Percentiles rank a stretch among this genome's conserved stretches.
These are phyloP conservation scores for Kodamaea sp. DNA, from an alignment of 1,139 yeast species.

Conservation along the genomic window DNA sequence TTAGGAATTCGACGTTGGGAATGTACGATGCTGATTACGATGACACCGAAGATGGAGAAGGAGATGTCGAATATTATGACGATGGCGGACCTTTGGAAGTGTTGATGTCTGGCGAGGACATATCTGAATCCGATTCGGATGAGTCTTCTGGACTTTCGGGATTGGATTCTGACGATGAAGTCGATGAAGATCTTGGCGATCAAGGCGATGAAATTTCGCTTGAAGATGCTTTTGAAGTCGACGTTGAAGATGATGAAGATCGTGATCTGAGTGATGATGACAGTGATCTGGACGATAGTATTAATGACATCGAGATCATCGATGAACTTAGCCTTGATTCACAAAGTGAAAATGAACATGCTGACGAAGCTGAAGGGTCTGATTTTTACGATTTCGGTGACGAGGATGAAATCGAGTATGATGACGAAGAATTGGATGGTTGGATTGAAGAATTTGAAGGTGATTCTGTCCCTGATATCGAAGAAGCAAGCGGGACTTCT, in stretches of 20 bases:
- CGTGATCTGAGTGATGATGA: slow-evolving; percentile 19
- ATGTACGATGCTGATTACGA: slow-evolving; percentile 88
- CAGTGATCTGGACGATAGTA: slow-evolving; percentile 18
- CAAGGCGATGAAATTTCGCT: slow-evolving; percentile 19
- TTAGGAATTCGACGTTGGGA: slow-evolving; percentile 84
- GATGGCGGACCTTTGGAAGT: slow-evolving; percentile 35
- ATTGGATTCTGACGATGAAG: slow-evolving; percentile 22
- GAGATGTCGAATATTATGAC: slow-evolving; percentile 26
- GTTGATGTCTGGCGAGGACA: slow-evolving; percentile 34
- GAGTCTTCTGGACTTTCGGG: slow-evolving; percentile 25
- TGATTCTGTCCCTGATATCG: slow-evolving; percentile 10
- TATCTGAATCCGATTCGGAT: slow-evolving; percentile 20
- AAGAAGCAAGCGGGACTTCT: slow-evolving; percentile 6
- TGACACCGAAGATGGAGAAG: slow-evolving; percentile 46
- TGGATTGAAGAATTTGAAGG: slow-evolving; percentile 43
- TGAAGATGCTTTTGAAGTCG: slow-evolving; percentile 23
- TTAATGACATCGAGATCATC: slow-evolving; percentile 38
- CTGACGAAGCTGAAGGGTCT: slow-evolving; percentile 32
- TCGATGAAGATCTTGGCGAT: slow-evolving; percentile 24
- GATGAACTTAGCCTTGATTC: slow-evolving; percentile 39
- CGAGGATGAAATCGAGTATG: slow-evolving; percentile 30
- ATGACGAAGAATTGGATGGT: slow-evolving; percentile 41
- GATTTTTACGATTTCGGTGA: slow-evolving; percentile 31
- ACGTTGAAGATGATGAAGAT: slow-evolving; percentile 18
- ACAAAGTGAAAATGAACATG: slow-evolving; percentile 18